phyloP scores from a whole-genome alignment of 129 eudicot species.

The Erigeron canadensis region DNA sequence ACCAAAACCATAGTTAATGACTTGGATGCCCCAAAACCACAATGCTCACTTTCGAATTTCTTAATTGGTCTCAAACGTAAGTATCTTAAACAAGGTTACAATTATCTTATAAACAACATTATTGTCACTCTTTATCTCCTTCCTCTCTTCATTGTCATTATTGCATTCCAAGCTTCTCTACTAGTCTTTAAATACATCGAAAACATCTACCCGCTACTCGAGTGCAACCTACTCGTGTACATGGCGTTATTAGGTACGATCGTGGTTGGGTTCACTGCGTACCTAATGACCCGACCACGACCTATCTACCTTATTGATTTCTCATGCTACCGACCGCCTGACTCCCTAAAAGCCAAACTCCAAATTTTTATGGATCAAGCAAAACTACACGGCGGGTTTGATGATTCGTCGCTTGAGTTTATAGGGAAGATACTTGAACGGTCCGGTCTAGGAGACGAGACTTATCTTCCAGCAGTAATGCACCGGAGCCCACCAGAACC shows the following conservation, averaged over 20 bases:
- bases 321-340: conserved; percentile 35
- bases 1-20: too few relatives aligned
- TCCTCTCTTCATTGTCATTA: conserved; percentile 17
- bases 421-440: conserved; percentile 51
- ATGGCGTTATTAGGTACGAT: conserved; percentile 15
- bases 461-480: conserved; percentile 43
- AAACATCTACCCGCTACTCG: conserved; percentile 19
- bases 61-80: conserved; percentile 26
- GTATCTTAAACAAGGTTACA: conserved; percentile 35
- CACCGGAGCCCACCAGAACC: conserved; percentile 37
- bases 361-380: conserved; percentile 27
- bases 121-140: conserved; percentile 26
- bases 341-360: conserved; percentile 17
- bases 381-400: conserved; percentile 34
- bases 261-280: conserved; percentile 17
- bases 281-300: conserved; percentile 41
- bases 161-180: conserved; percentile 21
- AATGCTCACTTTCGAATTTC: conserved; percentile 25
- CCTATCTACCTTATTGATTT: conserved; percentile 38
- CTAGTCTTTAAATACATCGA: conserved; percentile 26
- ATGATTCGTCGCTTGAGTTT: conserved; percentile 43
- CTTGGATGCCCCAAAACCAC: too few relatives aligned
- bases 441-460: conserved; percentile 61
- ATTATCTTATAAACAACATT: conserved; percentile 30
- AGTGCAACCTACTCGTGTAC: conserved; percentile 21